Conservation (phyloP, 345 rosid species). For the Salix exigua region DNA sequence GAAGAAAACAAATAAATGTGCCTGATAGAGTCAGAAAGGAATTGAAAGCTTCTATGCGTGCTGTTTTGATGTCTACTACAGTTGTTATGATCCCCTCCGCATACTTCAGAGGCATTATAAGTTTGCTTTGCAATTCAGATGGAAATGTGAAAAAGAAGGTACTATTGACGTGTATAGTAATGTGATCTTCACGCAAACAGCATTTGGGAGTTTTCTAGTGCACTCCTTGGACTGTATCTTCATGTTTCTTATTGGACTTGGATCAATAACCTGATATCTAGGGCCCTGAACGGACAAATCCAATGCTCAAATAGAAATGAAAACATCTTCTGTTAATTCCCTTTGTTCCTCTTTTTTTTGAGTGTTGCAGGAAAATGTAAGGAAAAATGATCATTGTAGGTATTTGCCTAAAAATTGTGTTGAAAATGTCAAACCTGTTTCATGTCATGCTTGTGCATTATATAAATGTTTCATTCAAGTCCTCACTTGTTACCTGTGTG, state of each 20-base stretch:
- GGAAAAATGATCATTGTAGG: not conserved
- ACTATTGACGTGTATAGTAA: slow-evolving; percentile 10
- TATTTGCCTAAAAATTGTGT: not conserved
- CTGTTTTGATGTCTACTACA: slow-evolving; percentile 56
- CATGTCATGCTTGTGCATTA: not conserved
- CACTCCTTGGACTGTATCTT: no score
- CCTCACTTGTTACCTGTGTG: not conserved
- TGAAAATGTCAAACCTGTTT: not conserved
- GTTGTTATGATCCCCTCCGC: slow-evolving; percentile 56
- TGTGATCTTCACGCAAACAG: not conserved
- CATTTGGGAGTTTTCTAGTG: not conserved
- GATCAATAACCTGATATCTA: not conserved
- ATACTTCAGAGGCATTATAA: slow-evolving; percentile 62
- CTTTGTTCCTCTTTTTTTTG: not conserved
- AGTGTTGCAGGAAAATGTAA: not conserved
- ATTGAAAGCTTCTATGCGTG: slow-evolving; percentile 48
- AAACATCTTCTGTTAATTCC: not conserved
- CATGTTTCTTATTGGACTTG: not conserved
- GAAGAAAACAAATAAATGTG: slow-evolving; percentile 40
- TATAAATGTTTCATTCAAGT: not conserved
- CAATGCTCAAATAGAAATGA: not conserved
- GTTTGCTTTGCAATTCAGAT: slow-evolving; percentile 61
- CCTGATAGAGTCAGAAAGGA: slow-evolving; percentile 44
- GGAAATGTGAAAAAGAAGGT: slow-evolving; percentile 69
- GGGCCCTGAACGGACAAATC: not conserved